Conservation (phyloP, 2,329 filamentous ascomycete genomes). For the Hymenoscyphus repandus region DNA sequence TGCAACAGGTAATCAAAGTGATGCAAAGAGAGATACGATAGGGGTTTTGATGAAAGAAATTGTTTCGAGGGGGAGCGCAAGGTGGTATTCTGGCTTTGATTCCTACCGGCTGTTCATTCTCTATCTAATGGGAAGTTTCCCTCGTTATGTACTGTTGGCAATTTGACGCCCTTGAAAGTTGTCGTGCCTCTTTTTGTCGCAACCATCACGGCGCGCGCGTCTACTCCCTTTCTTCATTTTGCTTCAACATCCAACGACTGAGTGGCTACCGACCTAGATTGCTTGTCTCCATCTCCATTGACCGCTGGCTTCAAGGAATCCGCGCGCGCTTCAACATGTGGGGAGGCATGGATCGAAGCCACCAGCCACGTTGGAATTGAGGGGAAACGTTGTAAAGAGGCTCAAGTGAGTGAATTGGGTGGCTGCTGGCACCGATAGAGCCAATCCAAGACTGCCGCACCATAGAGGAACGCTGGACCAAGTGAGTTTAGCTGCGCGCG, state of each 20-base stretch:
- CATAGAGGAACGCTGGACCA: neutral
- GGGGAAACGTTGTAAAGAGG: slow-evolving; percentile 21
- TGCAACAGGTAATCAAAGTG: too few species aligned
- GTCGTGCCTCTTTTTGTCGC: slow-evolving; percentile 16
- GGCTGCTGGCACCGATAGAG: slow-evolving; percentile 15
- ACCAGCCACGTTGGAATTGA: slow-evolving; percentile 19
- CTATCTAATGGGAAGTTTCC: neutral
- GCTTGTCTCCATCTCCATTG: slow-evolving; percentile 8
- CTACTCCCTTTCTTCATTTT: slow-evolving; percentile 4
- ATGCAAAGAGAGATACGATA: neutral
- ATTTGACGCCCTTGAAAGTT: slow-evolving; percentile 6
- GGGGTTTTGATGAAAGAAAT: neutral
- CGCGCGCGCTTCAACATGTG: slow-evolving; percentile 23
- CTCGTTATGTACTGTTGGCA: slow-evolving; percentile 19
- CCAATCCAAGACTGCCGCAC: slow-evolving; percentile 10
- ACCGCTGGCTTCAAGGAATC: slow-evolving; percentile 8
- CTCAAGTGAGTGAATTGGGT: slow-evolving; percentile 23
- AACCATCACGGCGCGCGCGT: slow-evolving; percentile 22
- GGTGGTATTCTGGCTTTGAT: neutral
- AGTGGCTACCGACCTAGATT: slow-evolving; percentile 16
- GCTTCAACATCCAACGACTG: slow-evolving; percentile 8
- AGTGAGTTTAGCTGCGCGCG: slow-evolving; percentile 20
- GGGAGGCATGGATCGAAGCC: slow-evolving; percentile 13
- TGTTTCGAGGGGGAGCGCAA: neutral
- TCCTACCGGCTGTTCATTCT: neutral